Evolutionary conservation across 805 yeast genomes (phyloP).

Genomic region (Candida incommunis): DNA sequence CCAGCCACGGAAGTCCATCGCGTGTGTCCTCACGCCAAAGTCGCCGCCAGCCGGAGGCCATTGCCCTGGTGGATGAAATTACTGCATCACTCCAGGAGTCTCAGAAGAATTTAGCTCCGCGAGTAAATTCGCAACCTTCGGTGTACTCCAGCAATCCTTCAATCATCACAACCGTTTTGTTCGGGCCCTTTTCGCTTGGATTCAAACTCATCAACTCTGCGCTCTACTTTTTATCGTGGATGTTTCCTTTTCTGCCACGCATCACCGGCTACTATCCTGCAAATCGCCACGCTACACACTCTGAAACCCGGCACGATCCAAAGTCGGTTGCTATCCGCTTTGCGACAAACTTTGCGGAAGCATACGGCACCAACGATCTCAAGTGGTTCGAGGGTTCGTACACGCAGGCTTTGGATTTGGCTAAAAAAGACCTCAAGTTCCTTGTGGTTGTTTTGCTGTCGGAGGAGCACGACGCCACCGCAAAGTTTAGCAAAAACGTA

Average conservation of each 20-base stretch:
- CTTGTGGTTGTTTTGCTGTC: slow-evolving; percentile 62
- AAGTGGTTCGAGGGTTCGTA: slow-evolving; percentile 52
- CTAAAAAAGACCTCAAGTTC: slow-evolving; percentile 59
- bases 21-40: slow-evolving; percentile 2
- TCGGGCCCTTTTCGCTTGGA: slow-evolving; percentile 22
- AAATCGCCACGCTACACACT: slow-evolving; percentile 23
- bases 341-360: slow-evolving; percentile 37
- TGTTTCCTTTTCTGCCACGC: slow-evolving; percentile 26
- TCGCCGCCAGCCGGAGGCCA: slow-evolving; percentile 6
- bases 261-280: slow-evolving; percentile 25
- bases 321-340: slow-evolving; percentile 39
- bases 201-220: slow-evolving; percentile 17
- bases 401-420: slow-evolving; percentile 58
- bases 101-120: slow-evolving; percentile 18
- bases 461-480: slow-evolving; percentile 51
- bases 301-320: slow-evolving; percentile 31
- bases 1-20: not conserved
- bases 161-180: slow-evolving; percentile 18
- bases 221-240: slow-evolving; percentile 16
- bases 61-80: slow-evolving; percentile 18
- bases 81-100: slow-evolving; percentile 12
- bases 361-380: slow-evolving; percentile 13
- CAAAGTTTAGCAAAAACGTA: slow-evolving; percentile 37
- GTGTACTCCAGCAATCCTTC: slow-evolving; percentile 16
- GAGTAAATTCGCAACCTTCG: slow-evolving; percentile 15